Evolutionary conservation across 2,329 filamentous ascomycete species (phyloP), one percentile per base, ranked within the genome.

Genomic region (Aspergillus proliferans): DNA sequence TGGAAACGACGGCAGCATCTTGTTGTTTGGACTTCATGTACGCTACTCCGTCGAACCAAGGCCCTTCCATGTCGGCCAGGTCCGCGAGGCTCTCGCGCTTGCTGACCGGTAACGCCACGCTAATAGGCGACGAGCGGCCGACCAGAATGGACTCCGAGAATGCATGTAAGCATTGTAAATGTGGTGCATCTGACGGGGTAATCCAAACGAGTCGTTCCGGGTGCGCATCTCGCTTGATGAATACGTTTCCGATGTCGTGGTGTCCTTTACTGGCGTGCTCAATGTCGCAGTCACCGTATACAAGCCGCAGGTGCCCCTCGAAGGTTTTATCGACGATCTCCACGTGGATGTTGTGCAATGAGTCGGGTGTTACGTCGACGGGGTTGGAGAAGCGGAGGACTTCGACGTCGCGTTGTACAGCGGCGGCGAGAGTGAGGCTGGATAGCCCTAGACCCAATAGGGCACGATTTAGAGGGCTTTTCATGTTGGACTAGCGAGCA

Each of bases 331-430:
- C 64, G 14, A 55, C 21, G 51, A 73, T 77, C 4, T 61, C 66
- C 18, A 79, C 61, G 40, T 77, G 70, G 26, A 79, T 64, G 55
- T 79, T 79, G 56, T 79, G 74, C 51, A 79, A 55, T 0, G 71
- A 73, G 49, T 70, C 68, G 0, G 66, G 52, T 1, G 63, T 69
- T 24, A 74, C 63, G 6, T 40, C 49, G 6, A 65, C 9, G 10
- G 38, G 66, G 14, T 63, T 64, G 47, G 64, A 64, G 40, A 70
- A 63, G n/a, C 48, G 50, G 12, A 58, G 44, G 8, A 56, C 40
- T 15, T 38, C n/a, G 34, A 19, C 34, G n/a, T 38, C 34, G 26
- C 10, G 26, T 30, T 4, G 9, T 4, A 30, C 26, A 4, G 4
- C 26, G 10, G 26, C 26, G 10, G 10, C 26, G 26, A 12, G 26